These are phyloP conservation scores for Collybia mongolica DNA, from an alignment of 768 basidiomycete genomes.

Conservation along the genomic window DNA sequence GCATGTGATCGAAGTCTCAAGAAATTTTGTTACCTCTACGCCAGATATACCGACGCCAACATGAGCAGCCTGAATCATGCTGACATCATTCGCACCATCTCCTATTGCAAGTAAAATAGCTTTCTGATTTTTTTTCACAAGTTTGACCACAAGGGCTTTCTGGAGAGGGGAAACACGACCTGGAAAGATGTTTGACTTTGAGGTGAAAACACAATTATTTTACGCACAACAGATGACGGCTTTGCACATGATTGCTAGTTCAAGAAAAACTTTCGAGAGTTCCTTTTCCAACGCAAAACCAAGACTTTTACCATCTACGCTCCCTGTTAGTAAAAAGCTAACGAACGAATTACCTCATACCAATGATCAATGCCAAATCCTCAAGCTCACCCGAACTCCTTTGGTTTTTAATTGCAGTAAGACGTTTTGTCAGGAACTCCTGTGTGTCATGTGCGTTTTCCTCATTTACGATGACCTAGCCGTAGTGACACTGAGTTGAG, in stretches of 20 bases:
- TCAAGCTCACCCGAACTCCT: constrained; percentile 89
- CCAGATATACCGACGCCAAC: constrained; percentile 98
- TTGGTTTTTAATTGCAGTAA: constrained; percentile 92
- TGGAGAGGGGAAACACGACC: constrained; percentile 97
- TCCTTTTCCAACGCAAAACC: constrained; percentile 93
- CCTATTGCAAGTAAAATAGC: constrained; percentile 95
- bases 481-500: not conserved
- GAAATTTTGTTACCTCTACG: constrained; percentile 67
- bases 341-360: constrained; percentile 36
- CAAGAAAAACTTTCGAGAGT: constrained; percentile 84
- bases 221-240: constrained; percentile 94
- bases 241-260: constrained; percentile 97
- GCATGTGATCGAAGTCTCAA: not conserved
- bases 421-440: constrained; percentile 84
- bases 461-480: constrained; percentile 92
- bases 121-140: constrained; percentile 97
- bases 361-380: constrained; percentile 93
- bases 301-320: constrained; percentile 89
- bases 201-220: not conserved
- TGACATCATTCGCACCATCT: constrained; percentile 97
- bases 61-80: constrained; percentile 99
- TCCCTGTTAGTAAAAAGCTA: constrained; percentile 4
- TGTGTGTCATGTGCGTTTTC: constrained; percentile 77
- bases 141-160: constrained; percentile 95
- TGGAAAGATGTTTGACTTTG: constrained; percentile 23